Evolutionary conservation across 768 basidiomycete species (phyloP).

Genomic region (Mycena belliarum): DNA sequence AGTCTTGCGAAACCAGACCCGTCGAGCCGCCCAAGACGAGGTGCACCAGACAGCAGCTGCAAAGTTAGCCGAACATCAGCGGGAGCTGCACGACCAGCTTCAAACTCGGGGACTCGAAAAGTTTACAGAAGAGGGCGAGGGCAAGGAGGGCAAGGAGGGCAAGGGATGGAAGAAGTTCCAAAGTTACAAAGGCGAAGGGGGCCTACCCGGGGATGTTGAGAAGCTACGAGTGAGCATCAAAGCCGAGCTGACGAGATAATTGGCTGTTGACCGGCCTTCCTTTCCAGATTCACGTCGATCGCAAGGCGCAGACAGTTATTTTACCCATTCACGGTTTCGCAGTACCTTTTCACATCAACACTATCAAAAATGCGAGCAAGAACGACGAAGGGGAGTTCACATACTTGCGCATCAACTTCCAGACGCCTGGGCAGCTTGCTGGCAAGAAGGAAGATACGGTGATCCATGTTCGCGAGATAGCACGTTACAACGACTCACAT

Average conservation of each 20-base stretch:
- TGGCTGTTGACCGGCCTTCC: not conserved
- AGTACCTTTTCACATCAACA: slow-evolving; percentile 97
- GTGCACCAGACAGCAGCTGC: slow-evolving; percentile 75
- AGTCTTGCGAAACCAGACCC: slow-evolving; percentile 87
- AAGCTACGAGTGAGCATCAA: slow-evolving; percentile 63
- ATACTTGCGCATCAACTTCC: slow-evolving; percentile 95
- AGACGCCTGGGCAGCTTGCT: slow-evolving; percentile 94
- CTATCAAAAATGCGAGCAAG: slow-evolving; percentile 97
- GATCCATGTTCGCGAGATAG: slow-evolving; percentile 14
- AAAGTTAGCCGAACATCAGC: slow-evolving; percentile 86
- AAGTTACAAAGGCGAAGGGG: slow-evolving; percentile 94
- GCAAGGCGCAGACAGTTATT: slow-evolving; percentile 86
- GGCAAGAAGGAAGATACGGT: slow-evolving; percentile 99
- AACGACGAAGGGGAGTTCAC: slow-evolving; percentile 96
- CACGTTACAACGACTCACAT: not conserved
- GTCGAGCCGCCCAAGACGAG: slow-evolving; percentile 85
- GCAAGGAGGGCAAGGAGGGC: slow-evolving; percentile 75
- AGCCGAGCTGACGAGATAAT: not conserved
- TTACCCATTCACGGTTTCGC: slow-evolving; percentile 94
- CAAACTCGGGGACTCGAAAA: slow-evolving; percentile 81
- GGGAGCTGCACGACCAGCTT: slow-evolving; percentile 72
- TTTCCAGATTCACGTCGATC: slow-evolving; percentile 83
- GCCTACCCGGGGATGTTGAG: slow-evolving; percentile 82
- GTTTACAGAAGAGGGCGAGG: slow-evolving; percentile 82
- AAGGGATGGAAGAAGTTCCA: slow-evolving; percentile 96